Percentiles rank a stretch among this genome's conserved stretches.
These are phyloP conservation scores for Oryza officinalis DNA, from an alignment of 176 grass and related monocot species.

Conservation along the genomic window DNA sequence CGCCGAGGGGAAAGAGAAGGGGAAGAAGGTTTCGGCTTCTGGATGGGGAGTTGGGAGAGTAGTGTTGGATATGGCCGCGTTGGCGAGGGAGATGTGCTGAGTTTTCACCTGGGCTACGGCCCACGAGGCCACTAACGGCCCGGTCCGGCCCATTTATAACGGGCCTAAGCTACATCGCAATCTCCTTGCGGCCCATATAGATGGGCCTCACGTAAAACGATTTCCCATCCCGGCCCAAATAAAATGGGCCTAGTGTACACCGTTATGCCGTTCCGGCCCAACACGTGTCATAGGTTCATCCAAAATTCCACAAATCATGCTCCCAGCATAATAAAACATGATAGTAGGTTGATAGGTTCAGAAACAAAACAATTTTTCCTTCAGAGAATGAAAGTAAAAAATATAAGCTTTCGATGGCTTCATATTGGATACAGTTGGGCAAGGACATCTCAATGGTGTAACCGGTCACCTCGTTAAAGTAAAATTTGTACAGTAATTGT, in stretches of 20 bases:
- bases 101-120: not conserved
- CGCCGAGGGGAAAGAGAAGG: conserved; percentile 1
- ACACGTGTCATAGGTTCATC: too few species aligned
- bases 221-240: too few species aligned
- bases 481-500: conserved; percentile 12
- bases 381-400: not conserved
- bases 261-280: too few species aligned
- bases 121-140: not conserved
- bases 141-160: not conserved
- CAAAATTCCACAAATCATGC: not conserved
- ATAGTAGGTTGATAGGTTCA: not conserved
- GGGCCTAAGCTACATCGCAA: not conserved
- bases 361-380: not conserved
- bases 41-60: not conserved
- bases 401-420: not conserved
- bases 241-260: too few species aligned
- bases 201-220: too few species aligned
- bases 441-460: not conserved
- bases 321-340: not conserved
- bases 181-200: not conserved
- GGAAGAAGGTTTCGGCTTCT: conserved; percentile 1
- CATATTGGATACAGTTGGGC: not conserved
- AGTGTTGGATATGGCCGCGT: not conserved
- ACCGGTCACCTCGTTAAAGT: not conserved
- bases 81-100: not conserved